Percentiles rank a stretch among this genome's conserved stretches.
Conservation (phyloP, 305 asterid genomes). For the Fraxinus velutina region DNA sequence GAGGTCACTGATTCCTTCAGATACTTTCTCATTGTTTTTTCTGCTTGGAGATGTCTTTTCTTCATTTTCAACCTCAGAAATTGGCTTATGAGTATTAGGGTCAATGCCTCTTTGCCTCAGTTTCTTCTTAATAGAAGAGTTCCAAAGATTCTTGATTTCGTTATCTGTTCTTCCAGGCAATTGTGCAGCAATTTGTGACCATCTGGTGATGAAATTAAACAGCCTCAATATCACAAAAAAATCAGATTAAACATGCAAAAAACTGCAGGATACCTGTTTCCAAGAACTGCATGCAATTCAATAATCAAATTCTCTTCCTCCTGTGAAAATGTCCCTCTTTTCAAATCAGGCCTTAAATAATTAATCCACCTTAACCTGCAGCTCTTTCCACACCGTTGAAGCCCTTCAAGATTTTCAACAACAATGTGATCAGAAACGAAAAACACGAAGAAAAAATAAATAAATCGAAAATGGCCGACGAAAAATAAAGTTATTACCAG, state of each 20-base stretch:
- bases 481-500: constrained; percentile 39
- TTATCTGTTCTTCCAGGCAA: constrained; percentile 93
- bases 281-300: constrained; percentile 80
- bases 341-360: constrained; percentile 80
- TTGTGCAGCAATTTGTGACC: constrained; percentile 94
- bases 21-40: constrained; percentile 41
- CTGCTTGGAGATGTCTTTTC: constrained; percentile 27
- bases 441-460: neutral
- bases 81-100: constrained; percentile 80
- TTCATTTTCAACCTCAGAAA: constrained; percentile 50
- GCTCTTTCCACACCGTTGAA: constrained; percentile 87
- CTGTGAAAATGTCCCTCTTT: constrained; percentile 74
- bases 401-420: constrained; percentile 39
- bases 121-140: constrained; percentile 92
- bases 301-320: constrained; percentile 76
- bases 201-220: constrained; percentile 33
- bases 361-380: constrained; percentile 87
- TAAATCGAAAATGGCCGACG: neutral
- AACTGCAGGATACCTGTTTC: constrained; percentile 52
- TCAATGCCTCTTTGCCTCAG: constrained; percentile 85
- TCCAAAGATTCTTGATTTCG: constrained; percentile 92
- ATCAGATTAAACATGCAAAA: neutral
- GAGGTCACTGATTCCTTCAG: constrained; percentile 45
- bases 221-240: neutral
- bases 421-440: neutral